Conservation (phyloP, 2,329 filamentous ascomycete genomes). For the Ilyonectria robusta region DNA sequence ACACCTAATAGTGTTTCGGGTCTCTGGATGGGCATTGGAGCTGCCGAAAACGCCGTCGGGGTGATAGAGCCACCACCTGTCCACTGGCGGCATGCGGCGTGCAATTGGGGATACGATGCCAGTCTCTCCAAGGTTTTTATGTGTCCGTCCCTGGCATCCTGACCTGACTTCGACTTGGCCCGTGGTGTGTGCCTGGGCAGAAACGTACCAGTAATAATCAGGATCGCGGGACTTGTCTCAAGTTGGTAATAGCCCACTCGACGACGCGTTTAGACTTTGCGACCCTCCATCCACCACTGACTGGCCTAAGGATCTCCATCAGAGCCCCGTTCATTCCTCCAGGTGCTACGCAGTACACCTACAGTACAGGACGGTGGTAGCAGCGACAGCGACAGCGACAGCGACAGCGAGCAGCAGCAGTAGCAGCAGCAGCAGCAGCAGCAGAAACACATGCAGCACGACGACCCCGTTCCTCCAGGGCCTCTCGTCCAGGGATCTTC, state of each 20-base stretch:
- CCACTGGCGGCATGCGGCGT: slow-evolving; percentile 11
- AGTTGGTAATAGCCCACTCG: slow-evolving; percentile 45
- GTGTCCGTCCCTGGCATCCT: slow-evolving; percentile 15
- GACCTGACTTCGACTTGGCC: slow-evolving; percentile 30
- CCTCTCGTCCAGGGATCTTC: slow-evolving; percentile 22
- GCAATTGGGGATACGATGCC: slow-evolving; percentile 17
- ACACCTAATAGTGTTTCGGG: slow-evolving; percentile 21
- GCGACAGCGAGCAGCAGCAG: too few relatives aligned
- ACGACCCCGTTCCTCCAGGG: slow-evolving; percentile 11
- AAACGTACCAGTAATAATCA: slow-evolving; percentile 43
- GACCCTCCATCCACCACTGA: slow-evolving; percentile 33
- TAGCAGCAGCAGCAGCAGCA: neutral
- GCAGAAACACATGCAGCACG: slow-evolving; percentile 27
- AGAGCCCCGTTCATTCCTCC: slow-evolving; percentile 36
- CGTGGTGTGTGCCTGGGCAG: slow-evolving; percentile 35
- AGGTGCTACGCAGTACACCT: slow-evolving; percentile 12
- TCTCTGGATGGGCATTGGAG: slow-evolving; percentile 8
- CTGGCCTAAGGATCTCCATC: slow-evolving; percentile 34
- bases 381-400: too few relatives aligned
- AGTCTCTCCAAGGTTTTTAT: slow-evolving; percentile 9
- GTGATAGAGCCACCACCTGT: slow-evolving; percentile 4
- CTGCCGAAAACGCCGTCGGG: slow-evolving; percentile 2
- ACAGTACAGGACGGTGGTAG: slow-evolving; percentile 12
- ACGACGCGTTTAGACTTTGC: slow-evolving; percentile 41
- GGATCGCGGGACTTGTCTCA: slow-evolving; percentile 46